phyloP scores from a whole-genome alignment of 495 filamentous ascomycete species.

The Lophiostoma macrostomum region DNA sequence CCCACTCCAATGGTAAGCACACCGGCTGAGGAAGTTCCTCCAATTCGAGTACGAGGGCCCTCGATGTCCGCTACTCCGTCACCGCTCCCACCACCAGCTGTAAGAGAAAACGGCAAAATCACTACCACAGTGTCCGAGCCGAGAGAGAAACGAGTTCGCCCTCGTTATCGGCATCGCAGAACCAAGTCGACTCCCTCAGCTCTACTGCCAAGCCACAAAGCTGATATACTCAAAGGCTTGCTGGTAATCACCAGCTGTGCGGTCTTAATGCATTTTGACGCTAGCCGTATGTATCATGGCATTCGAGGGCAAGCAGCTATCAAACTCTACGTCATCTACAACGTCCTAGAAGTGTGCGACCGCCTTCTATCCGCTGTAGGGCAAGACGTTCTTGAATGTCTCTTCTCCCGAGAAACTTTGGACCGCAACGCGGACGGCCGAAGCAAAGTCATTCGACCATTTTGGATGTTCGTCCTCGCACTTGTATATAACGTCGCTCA shows the following conservation, averaged over 20 bases:
- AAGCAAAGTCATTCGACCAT: conserved; percentile 85
- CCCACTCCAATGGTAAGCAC: conserved; percentile 22
- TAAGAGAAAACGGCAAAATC: conserved; percentile 27
- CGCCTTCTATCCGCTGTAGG: conserved; percentile 84
- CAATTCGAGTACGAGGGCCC: conserved; percentile 38
- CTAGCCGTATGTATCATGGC: conserved; percentile 96
- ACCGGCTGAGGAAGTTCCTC: conserved; percentile 33
- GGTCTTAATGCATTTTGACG: conserved; percentile 87
- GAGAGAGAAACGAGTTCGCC: conserved; percentile 33
- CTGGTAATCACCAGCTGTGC: conserved; percentile 81
- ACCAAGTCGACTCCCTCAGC: conserved; percentile 81
- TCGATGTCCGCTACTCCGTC: conserved; percentile 23
- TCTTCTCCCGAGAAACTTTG: conserved; percentile 88
- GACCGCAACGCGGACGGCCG: conserved; percentile 83
- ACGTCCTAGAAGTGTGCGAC: conserved; percentile 87
- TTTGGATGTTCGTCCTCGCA: conserved; percentile 86
- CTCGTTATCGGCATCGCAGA: conserved; percentile 60
- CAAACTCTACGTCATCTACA: conserved; percentile 98
- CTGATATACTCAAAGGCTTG: conserved; percentile 85
- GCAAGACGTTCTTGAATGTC: conserved; percentile 92
- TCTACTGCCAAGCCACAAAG: conserved; percentile 83
- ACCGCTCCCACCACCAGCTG: conserved; percentile 1
- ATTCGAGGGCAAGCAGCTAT: conserved; percentile 95
- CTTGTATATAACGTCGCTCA: conserved; percentile 85
- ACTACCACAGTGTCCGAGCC: conserved; percentile 1